phyloP scores from a whole-genome alignment of 257 asterid genomes.

The Fraxinus anomala region DNA sequence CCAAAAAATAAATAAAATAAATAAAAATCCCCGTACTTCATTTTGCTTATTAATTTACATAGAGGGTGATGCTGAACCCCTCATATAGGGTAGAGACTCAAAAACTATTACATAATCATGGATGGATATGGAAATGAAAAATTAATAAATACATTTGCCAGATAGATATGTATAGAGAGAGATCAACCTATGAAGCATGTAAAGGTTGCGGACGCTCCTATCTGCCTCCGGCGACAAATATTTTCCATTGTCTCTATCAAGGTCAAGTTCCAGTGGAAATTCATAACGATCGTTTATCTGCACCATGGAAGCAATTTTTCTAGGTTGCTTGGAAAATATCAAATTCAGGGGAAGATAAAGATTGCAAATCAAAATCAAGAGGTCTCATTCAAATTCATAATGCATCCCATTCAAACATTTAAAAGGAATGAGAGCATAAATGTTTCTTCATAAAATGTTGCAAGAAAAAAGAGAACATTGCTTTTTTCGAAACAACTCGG shows the following conservation, averaged over 20 bases:
- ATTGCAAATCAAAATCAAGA: slow-evolving; percentile 14
- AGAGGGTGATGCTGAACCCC: background rate
- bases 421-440: background rate
- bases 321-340: background rate
- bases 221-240: slow-evolving; percentile 90
- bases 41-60: background rate
- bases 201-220: slow-evolving; percentile 83
- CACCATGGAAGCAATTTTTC: slow-evolving; percentile 13
- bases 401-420: background rate
- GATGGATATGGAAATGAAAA: background rate
- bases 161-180: background rate
- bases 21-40: background rate
- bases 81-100: background rate
- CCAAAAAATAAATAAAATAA: no score
- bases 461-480: no score
- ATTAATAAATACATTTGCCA: background rate
- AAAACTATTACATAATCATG: background rate
- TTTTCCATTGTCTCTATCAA: slow-evolving; percentile 84
- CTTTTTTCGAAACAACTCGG: background rate
- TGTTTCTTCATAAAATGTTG: background rate
- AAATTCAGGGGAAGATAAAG: slow-evolving; percentile 5
- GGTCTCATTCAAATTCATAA: slow-evolving; percentile 22
- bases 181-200: slow-evolving; percentile 83
- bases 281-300: slow-evolving; percentile 96
- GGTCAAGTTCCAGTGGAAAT: slow-evolving; percentile 89